Base-by-base conservation (phyloP, 495 filamentous ascomycete genomes). In the Penicillium maclennaniae region DNA sequence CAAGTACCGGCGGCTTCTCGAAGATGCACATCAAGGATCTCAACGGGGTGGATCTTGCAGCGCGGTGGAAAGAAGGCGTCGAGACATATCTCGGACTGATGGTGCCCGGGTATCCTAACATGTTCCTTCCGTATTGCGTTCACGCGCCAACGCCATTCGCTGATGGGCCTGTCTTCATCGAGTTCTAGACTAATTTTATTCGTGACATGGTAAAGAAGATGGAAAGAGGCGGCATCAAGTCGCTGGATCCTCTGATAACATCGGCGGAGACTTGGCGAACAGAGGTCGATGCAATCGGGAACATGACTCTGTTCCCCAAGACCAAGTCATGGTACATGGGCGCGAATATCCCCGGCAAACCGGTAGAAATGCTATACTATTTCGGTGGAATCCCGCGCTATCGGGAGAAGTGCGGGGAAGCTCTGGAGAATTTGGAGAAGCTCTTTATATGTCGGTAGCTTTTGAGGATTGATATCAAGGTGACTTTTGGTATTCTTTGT, bases 71-170 rank as follows among this genome's bases (percentile, higher is more conserved):
- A 27, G 47, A 58, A 0, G 79, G 79, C 7, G 74, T 74, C 6
- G 62, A 57, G 43, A 74, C 78, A 0, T 76, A 72, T 45, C 67
- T 82, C 0, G 80, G 80, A n/a, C 67, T 81, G 48, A 69, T 63
- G 14, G 69, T 69, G 26, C 56, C 61, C 43, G 72, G 70, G 14
- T 80, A 71, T 47, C 80, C 80, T 0, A 83, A 83, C 59, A 72
- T 79, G 65, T 79, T 81, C 69, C 71, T 80, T 50, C 51, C 44
- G 4, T 79, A 79, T 54, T 71, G 71, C 43, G 66, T 69, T n/a
- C 74, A 76, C 58, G 75, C 65, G 31, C 79, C 71, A 19, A 77
- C 72, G 20, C 74, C 75, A 23, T 79, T 79, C 52, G 57, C 60
- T 59, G 81, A 81, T 56, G 77, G 77, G 0, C 79, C 79, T 1